Percentiles rank a stretch among this genome's conserved stretches.
Evolutionary conservation across 805 yeast species (phyloP).

Genomic region (Sugiyamaella smithiae): DNA sequence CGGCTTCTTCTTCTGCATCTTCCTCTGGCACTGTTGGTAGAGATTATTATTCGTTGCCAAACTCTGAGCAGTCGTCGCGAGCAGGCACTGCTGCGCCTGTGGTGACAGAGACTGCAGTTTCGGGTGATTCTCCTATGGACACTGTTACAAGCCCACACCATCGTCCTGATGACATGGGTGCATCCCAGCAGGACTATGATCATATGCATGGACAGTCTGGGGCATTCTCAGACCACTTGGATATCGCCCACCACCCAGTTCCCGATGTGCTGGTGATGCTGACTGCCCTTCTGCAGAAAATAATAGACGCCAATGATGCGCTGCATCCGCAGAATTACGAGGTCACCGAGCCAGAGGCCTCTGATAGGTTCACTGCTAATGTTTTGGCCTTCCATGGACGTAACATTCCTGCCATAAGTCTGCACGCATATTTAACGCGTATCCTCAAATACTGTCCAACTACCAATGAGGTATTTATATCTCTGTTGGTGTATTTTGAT

Average conservation of each 20-base stretch:
- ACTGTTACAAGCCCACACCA: not conserved
- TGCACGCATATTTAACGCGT: constrained; percentile 84
- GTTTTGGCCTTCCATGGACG: constrained; percentile 93
- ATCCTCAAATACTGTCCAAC: constrained; percentile 96
- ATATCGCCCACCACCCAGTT: constrained; percentile 80
- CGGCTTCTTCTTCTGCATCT: constrained; percentile 34
- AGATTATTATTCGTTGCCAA: not conserved
- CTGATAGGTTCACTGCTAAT: constrained; percentile 28
- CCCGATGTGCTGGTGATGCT: constrained; percentile 80
- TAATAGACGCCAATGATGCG: constrained; percentile 85
- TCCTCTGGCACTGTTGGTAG: constrained; percentile 30
- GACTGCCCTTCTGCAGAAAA: constrained; percentile 77
- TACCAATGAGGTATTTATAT: constrained; percentile 93
- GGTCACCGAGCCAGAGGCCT: constrained; percentile 29
- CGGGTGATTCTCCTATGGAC: constrained; percentile 3
- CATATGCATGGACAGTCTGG: too few relatives aligned
- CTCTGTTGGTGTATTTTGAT: constrained; percentile 89
- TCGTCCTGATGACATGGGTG: not conserved
- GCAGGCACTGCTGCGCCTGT: not conserved
- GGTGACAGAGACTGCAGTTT: constrained; percentile 2
- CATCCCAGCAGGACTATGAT: too few relatives aligned
- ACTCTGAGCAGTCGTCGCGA: constrained; percentile 1
- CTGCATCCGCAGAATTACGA: constrained; percentile 64
- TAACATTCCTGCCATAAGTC: constrained; percentile 91
- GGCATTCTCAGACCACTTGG: constrained; percentile 35